A percentile compares a stretch with the other conserved stretches of the same genome.
Evolutionary conservation across 306 rosid genomes (phyloP).

Genomic region (Medicago arabica): DNA sequence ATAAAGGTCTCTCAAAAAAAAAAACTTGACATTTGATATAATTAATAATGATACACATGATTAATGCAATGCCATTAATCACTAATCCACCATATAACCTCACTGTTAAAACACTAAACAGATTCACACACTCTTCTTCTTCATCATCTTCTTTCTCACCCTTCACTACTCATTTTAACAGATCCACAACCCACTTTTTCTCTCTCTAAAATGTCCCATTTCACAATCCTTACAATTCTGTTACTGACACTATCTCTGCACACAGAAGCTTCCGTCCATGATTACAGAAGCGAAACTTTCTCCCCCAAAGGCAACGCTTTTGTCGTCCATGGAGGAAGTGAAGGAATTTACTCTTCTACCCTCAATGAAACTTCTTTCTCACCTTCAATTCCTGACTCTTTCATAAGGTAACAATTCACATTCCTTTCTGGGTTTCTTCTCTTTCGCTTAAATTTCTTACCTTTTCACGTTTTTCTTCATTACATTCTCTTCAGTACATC

Average conservation of each 20-base stretch:
- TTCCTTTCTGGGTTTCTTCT: constrained; percentile 16
- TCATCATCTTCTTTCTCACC: constrained; percentile 20
- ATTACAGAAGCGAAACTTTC: constrained; percentile 67
- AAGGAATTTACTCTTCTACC: constrained; percentile 85
- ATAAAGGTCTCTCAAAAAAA: too few species aligned
- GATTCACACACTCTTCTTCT: constrained; percentile 12
- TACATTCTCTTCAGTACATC: too few species aligned
- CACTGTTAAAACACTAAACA: neutral
- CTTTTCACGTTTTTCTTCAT: constrained; percentile 3
- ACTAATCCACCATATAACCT: constrained; percentile 27
- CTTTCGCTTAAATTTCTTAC: constrained; percentile 15
- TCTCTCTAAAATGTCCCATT: constrained; percentile 30
- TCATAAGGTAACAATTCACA: constrained; percentile 61
- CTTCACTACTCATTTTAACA: too few species aligned
- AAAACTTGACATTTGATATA: too few species aligned
- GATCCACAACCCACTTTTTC: constrained; percentile 48
- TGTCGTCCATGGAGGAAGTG: constrained; percentile 95
- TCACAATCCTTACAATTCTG: constrained; percentile 45
- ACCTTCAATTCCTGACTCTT: constrained; percentile 65
- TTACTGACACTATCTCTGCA: constrained; percentile 40
- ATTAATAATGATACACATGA: too few species aligned
- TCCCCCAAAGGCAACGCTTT: constrained; percentile 81
- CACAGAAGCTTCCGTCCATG: constrained; percentile 81
- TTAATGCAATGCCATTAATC: neutral
- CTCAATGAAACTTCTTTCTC: constrained; percentile 40